Conservation (phyloP, 495 filamentous ascomycete species). For the Barbatosphaeria neglecta region DNA sequence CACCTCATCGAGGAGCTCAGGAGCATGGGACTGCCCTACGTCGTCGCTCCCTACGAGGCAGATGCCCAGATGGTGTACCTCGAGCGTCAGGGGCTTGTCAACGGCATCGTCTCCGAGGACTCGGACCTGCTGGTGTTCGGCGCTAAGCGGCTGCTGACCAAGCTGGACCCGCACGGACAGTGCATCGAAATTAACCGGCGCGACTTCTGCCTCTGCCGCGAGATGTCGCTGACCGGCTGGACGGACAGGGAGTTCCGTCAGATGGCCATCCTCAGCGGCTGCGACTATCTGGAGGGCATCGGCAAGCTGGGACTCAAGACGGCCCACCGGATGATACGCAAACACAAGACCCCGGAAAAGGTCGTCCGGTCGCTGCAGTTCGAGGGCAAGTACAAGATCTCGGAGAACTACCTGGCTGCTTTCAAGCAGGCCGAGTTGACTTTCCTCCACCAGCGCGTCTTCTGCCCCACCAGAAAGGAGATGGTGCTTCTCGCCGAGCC, state of each 20-base stretch:
- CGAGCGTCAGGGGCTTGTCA: constrained; percentile 69
- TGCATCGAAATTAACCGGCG: constrained; percentile 82
- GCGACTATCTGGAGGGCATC: constrained; percentile 84
- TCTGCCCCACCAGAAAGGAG: constrained; percentile 58
- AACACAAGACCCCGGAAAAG: constrained; percentile 75
- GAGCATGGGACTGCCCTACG: constrained; percentile 62
- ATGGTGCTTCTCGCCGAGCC: constrained; percentile 63
- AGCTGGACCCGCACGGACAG: constrained; percentile 86
- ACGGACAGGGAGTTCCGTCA: constrained; percentile 78
- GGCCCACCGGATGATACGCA: constrained; percentile 78
- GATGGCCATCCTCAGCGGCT: constrained; percentile 98
- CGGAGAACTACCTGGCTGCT: constrained; percentile 59
- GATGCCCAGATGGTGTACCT: constrained; percentile 93
- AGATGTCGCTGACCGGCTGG: constrained; percentile 85
- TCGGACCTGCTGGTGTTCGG: constrained; percentile 96
- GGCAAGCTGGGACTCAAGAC: constrained; percentile 84
- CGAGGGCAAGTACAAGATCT: constrained; percentile 72
- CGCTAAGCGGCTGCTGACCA: constrained; percentile 78
- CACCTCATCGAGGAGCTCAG: constrained; percentile 87
- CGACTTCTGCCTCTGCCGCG: constrained; percentile 78
- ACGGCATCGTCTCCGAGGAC: constrained; percentile 89
- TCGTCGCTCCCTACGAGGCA: constrained; percentile 96
- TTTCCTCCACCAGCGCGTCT: constrained; percentile 90
- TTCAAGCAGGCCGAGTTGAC: constrained; percentile 83
- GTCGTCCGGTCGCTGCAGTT: constrained; percentile 74